Evolutionary conservation across 2,329 filamentous ascomycete genomes (phyloP), one percentile per base, ranked within the genome.

Genomic region (Colletotrichum eleusines): DNA sequence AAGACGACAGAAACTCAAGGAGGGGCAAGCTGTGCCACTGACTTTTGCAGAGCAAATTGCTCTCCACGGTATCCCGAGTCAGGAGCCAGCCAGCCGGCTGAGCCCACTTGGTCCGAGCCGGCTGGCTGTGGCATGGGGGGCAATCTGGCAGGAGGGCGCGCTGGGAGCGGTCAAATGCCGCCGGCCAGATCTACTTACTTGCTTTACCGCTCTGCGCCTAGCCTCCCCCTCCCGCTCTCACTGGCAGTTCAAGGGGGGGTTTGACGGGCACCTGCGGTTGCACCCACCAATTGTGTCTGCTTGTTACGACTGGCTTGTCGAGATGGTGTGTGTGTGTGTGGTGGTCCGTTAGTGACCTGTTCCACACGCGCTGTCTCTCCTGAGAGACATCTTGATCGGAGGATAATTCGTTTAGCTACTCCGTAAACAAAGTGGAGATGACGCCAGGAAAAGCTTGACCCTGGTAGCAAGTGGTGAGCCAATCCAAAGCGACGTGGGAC

Each of bases 191-290:
- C 74, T 66, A 58, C 73, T 51, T 66, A 58, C 73, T 51, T 73
- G 66, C 75, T 73, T 74, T 75, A 64, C 73, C 74, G 63, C 66
- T 73, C 71, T 66, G 46, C 53, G 71, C 66, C 55, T 74, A 74
- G 71, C 35, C 35, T 38, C 6, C 35, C 11, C 40, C 64, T 69
- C 40, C 40, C 31, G 14, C 64, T 42, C 51, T 69, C 44, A 18
- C 16, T 44, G 35, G 42, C 53, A 42, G 61, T 53, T 57, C 51
- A 71, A 40, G 33, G 60, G 44, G 48, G 57, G 63, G 51, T 63
- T 63, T 33, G 18, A 48, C 42, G 16, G 53, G 51, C 58, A 38
- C 51, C 26, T 31, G 16, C 63, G 51, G 57, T 58, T 62, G 51
- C 63, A 61, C 67, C 38, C 53, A 23, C 57, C 57, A 67, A 67